Evolutionary conservation across 495 filamentous ascomycete species (phyloP).

Genomic region (Penicillium argentinense): DNA sequence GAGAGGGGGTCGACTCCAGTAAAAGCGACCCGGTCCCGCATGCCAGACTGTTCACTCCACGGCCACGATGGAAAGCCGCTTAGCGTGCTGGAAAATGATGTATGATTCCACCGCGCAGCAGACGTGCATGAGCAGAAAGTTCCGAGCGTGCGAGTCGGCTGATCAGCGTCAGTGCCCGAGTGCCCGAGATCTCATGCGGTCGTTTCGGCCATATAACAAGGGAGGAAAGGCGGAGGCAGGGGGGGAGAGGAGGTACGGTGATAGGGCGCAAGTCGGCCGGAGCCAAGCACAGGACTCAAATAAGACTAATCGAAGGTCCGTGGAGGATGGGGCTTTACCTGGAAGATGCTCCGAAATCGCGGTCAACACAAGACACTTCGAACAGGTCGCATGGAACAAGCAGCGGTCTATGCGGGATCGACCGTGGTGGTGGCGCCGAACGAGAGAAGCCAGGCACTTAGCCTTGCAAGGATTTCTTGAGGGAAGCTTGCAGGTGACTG

Average conservation of each 20-base stretch:
- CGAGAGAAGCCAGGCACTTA: constrained; percentile 1
- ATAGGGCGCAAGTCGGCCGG: constrained; percentile 1
- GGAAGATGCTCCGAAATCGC: constrained; percentile 11
- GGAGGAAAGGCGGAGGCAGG: constrained; percentile 11
- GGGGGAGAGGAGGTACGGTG: constrained; percentile 10
- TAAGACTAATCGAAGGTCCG: constrained; percentile 2
- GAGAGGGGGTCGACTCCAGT: constrained; percentile 10
- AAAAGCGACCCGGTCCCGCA: constrained; percentile 20
- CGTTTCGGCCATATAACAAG: constrained; percentile 18
- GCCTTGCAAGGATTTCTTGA: constrained; percentile 7
- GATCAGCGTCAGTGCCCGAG: constrained; percentile 20
- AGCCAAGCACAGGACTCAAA: not conserved
- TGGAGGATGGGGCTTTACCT: constrained; percentile 3
- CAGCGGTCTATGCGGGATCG: constrained; percentile 31
- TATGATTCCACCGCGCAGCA: constrained; percentile 19
- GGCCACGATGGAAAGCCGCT: constrained; percentile 10
- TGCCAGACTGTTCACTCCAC: constrained; percentile 24
- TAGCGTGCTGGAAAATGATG: constrained; percentile 11
- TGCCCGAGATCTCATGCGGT: constrained; percentile 12
- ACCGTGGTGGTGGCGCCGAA: constrained; percentile 10
- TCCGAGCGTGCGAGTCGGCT: constrained; percentile 21
- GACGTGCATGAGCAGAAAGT: constrained; percentile 21
- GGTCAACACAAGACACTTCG: constrained; percentile 10
- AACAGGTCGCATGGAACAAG: constrained; percentile 26
- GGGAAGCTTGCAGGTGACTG: constrained; percentile 20